phyloP scores from a whole-genome alignment of 2,329 filamentous ascomycete species.

The Neurospora sp. region DNA sequence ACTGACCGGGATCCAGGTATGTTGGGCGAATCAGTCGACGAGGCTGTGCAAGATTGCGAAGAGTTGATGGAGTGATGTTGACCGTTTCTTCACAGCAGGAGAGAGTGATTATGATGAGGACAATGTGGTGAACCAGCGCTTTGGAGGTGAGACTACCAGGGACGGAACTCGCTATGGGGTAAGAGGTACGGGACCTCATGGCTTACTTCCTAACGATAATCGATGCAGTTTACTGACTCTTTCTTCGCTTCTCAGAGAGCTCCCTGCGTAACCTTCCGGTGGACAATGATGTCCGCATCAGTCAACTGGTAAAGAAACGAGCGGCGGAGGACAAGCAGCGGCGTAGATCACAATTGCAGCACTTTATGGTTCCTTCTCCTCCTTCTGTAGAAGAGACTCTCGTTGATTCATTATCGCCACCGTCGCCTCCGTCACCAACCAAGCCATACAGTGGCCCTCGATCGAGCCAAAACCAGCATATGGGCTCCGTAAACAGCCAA shows the following conservation, averaged over 20 bases:
- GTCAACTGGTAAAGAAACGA: slow-evolving; percentile 5
- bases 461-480: not conserved
- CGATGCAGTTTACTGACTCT: not conserved
- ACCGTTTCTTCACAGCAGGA: not conserved
- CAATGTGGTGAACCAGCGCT: not conserved
- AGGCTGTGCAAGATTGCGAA: not conserved
- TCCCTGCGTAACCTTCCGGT: not conserved
- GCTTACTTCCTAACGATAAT: not conserved
- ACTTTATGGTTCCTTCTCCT: not conserved
- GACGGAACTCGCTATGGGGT: not conserved
- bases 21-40: not conserved
- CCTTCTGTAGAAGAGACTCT: not conserved
- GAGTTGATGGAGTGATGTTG: not conserved
- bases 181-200: not conserved
- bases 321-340: not conserved
- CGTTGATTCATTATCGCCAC: not conserved
- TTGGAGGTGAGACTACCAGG: not conserved
- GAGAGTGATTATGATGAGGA: not conserved
- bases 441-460: not conserved
- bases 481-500: not conserved
- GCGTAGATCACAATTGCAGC: not conserved
- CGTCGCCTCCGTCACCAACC: not conserved
- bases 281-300: slow-evolving; percentile 6
- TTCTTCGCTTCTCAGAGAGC: not conserved
- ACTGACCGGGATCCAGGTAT: slow-evolving; percentile 6